Evolutionary conservation across 2,329 filamentous ascomycete species (phyloP), one percentile per base, ranked within the genome.

Genomic region (Trichophyton schoenleinii): DNA sequence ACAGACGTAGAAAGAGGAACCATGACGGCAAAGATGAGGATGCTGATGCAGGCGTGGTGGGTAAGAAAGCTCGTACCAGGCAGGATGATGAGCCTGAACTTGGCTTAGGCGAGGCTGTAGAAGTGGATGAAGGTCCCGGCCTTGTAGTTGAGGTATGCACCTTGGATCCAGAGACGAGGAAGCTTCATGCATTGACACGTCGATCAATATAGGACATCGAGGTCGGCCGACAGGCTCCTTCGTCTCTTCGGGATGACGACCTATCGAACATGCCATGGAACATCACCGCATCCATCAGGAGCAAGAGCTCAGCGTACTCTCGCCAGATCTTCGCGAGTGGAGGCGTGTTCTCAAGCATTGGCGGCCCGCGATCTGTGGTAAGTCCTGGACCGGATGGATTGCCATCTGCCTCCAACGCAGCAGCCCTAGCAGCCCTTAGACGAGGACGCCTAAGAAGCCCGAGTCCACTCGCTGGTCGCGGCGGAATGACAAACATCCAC

Each of bases 231-330:
- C 83, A 88, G 48, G 87, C 82, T 0, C 81, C 79, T 0, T 80
- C 82, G 0, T 81, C 83, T 6, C 80, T 94, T 60, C 82, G 83
- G 3, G 87, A 95, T 62, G 82, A 86, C 60, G 81, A 82, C 31
- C 82, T 83, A 25, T 83, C 81, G 3, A 75, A 80, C n/a, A 84
- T 88, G 79, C 86, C 86, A 9, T 88, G 86, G 86, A 88, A 88
- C 65, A 74, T 81, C 52, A 82, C 78, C 6, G 78, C 80, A 2
- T 83, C 82, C 1, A 68, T 79, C 3, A 77, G 79, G 59, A 79
- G 79, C 59, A 77, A 79, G 59, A 79, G 79, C 59, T 84, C 82
- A 42, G 67, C 67, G 28, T 67, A 64, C 8, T 69, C 68, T 25
- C 64, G 66, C n/a, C 66, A 68, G 25, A 70, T 70, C 34, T 70